Evolutionary conservation across 1,139 yeast species (phyloP), one percentile per base, ranked within the genome.

Genomic region (Blastobotrys malaysiensis): DNA sequence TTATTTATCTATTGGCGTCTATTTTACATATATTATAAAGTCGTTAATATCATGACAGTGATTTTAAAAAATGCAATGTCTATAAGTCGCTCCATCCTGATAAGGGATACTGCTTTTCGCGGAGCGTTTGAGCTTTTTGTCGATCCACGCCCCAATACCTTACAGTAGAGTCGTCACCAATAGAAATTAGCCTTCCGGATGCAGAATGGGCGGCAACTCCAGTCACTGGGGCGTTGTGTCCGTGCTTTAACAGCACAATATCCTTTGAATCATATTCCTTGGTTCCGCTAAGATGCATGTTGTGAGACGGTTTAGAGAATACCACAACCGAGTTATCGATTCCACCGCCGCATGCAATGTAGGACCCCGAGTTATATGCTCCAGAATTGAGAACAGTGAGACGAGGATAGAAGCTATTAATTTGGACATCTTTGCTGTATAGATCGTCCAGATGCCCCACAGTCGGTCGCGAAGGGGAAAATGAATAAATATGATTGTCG

Each of bases 291-390:
- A 31, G 39, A 16, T 31, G 39, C 39, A 31, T 31, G n/a, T 31
- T 31, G 39, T 31, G 20, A 2, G 48, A 14, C 5, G 63, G 62
- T 52, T 55, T 58, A 7, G 59, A 52, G 46, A 59, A 59, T 13
- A 60, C 48, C 5, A 50, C 49, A 7, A 56, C 49, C 2, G 58
- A 57, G 20, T 54, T 53, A 13, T 49, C 56, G 6, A 55, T 53
- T 5, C 62, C 63, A 5, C 62, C 62, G 9, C 60, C 60, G 43
- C 61, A 59, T 5, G 63, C 62, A 6, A 60, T 26, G 45, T 59
- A 60, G 1, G 57, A 49, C 1, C 60, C 61, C 6, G 45, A 21
- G n/a, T 53, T 55, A 14, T 11, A 19, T 9, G 26, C 22, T 13
- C 55, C 27, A 9, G 58, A 52, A 14, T 50, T 45, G 13, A 59